These are phyloP conservation scores for Pisolithus albus DNA, from an alignment of 768 basidiomycete species.

Conservation along the genomic window DNA sequence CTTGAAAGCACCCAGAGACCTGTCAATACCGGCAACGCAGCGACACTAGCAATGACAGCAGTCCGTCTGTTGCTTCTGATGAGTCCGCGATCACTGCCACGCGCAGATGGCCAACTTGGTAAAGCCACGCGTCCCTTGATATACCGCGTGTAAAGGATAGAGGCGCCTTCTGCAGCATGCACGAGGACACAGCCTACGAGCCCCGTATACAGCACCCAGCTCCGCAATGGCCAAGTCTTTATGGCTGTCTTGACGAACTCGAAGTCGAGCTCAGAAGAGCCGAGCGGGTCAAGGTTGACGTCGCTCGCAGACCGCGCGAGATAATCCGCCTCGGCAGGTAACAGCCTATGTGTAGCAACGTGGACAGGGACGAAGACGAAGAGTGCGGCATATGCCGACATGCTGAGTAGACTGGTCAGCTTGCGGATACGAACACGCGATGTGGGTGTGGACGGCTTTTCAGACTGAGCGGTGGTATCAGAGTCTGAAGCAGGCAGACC, in stretches of 20 bases:
- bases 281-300: constrained; percentile 26
- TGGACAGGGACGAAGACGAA: constrained; percentile 32
- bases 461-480: not conserved
- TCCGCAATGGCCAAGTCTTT: constrained; percentile 52
- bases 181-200: constrained; percentile 49
- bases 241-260: constrained; percentile 77
- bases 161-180: constrained; percentile 59
- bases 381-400: constrained; percentile 57
- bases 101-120: not conserved
- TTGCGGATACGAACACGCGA: constrained; percentile 34
- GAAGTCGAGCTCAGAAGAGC: constrained; percentile 74
- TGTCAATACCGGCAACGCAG: constrained; percentile 45
- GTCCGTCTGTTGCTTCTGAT: constrained; percentile 10
- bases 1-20: constrained; percentile 48
- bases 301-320: constrained; percentile 23
- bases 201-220: constrained; percentile 55
- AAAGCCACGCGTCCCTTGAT: not conserved
- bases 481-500: not conserved
- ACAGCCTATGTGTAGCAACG: constrained; percentile 49
- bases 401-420: constrained; percentile 17
- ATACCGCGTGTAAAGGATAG: constrained; percentile 44
- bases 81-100: not conserved
- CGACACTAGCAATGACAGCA: constrained; percentile 27
- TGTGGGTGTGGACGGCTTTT: constrained; percentile 6
- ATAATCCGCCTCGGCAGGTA: constrained; percentile 38